Conservation (phyloP, 345 rosid species). For the Citrus inodora region DNA sequence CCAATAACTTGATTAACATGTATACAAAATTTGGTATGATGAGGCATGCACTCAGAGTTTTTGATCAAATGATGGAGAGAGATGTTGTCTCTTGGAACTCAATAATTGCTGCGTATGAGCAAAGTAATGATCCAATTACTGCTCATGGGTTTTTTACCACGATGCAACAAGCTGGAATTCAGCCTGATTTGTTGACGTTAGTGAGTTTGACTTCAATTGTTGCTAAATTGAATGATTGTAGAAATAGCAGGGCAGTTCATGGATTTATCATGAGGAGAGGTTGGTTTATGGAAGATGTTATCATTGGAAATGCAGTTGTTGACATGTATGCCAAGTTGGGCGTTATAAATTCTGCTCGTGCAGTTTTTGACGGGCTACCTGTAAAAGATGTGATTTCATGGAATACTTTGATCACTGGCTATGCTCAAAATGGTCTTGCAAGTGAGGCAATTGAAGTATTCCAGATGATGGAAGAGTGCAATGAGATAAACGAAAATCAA, state of each 20-base stretch:
- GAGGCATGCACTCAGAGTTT: conserved; percentile 28
- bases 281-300: conserved; percentile 34
- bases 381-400: conserved; percentile 49
- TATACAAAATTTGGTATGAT: conserved; percentile 40
- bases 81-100: conserved; percentile 66
- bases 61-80: conserved; percentile 36
- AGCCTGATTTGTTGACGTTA: conserved; percentile 46
- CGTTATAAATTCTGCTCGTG: conserved; percentile 28
- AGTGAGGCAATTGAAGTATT: conserved; percentile 51
- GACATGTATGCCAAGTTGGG: conserved; percentile 60
- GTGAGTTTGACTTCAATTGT: conserved; percentile 47
- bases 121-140: conserved; percentile 38
- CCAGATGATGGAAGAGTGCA: conserved; percentile 33
- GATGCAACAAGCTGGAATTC: conserved; percentile 34
- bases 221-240: conserved; percentile 38
- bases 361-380: conserved; percentile 41
- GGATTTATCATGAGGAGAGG: conserved; percentile 42
- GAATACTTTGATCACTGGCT: conserved; percentile 53
- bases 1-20: conserved; percentile 55
- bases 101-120: conserved; percentile 54
- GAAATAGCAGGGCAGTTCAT: conserved; percentile 33
- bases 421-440: conserved; percentile 60
- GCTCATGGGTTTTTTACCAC: conserved; percentile 32
- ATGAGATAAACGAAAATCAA: conserved; percentile 39
- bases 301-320: conserved; percentile 44